These are phyloP conservation scores for Rosa persica DNA, from an alignment of 306 rosid species.

Conservation along the genomic window DNA sequence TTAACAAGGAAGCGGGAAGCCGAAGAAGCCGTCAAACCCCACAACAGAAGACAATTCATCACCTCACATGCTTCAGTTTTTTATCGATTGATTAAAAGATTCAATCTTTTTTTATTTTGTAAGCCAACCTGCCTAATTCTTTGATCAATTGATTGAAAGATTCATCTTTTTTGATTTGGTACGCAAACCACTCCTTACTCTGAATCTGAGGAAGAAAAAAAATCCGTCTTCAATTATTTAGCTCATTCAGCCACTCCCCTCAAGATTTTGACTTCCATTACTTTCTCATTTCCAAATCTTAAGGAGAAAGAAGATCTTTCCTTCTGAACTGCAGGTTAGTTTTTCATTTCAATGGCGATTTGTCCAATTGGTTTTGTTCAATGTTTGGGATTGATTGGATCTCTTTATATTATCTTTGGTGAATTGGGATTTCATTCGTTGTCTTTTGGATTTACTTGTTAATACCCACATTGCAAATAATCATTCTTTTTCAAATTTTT, in stretches of 20 bases:
- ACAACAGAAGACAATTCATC: neutral
- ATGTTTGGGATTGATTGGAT: constrained; percentile 2
- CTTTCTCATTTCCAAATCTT: constrained; percentile 1
- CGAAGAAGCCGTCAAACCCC: constrained; percentile 20
- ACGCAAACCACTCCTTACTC: neutral
- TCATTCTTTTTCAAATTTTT: neutral
- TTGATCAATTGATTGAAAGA: no score
- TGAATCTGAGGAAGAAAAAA: neutral
- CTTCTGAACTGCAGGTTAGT: constrained; percentile 5
- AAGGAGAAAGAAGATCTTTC: neutral
- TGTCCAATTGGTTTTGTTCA: neutral
- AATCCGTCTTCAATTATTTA: neutral
- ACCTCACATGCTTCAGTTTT: neutral
- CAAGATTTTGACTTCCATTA: neutral
- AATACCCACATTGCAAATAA: neutral
- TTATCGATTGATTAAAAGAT: neutral
- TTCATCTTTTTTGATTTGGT: neutral
- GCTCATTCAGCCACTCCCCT: neutral
- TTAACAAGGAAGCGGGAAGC: constrained; percentile 22
- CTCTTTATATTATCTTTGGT: neutral
- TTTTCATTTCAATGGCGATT: neutral
- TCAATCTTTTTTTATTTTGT: neutral
- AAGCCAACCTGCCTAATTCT: no score
- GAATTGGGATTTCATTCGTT: neutral
- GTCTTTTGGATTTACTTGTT: neutral